phyloP scores from a whole-genome alignment of 345 rosid species.

The Gossypium ekmanianum region DNA sequence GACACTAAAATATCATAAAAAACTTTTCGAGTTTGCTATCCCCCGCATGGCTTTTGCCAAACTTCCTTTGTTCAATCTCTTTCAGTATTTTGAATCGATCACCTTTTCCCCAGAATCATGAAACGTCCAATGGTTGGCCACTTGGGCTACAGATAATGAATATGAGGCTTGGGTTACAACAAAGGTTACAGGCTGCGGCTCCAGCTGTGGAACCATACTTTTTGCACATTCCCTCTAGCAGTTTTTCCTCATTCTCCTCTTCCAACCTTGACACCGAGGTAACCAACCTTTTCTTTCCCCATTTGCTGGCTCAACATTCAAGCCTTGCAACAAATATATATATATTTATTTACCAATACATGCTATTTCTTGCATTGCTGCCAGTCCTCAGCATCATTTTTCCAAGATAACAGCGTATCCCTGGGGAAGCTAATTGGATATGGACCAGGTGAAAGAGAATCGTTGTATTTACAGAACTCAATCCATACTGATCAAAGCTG shows the following conservation, averaged over 20 bases:
- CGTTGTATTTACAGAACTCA: conserved; percentile 29
- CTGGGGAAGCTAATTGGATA: conserved; percentile 52
- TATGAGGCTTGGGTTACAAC: conserved; percentile 32
- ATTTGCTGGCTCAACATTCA: neutral
- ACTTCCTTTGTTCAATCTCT: neutral
- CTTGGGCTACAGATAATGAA: conserved; percentile 48
- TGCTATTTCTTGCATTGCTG: neutral
- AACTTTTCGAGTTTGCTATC: neutral
- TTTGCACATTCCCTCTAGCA: conserved; percentile 20
- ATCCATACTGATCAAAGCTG: conserved; percentile 16
- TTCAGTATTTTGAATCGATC: neutral
- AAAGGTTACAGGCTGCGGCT: conserved; percentile 22
- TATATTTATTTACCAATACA: neutral
- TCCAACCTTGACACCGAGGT: conserved; percentile 58
- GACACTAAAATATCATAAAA: neutral
- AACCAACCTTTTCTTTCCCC: neutral
- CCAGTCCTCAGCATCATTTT: conserved; percentile 58
- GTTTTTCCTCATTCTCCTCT: conserved; percentile 47
- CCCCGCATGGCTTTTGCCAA: neutral
- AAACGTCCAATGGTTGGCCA: conserved; percentile 50
- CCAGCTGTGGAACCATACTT: conserved; percentile 23
- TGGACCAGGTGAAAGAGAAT: conserved; percentile 22
- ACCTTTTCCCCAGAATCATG: conserved; percentile 30
- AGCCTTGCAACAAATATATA: neutral
- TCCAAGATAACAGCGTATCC: conserved; percentile 43